Conservation (phyloP, 2,329 filamentous ascomycete species). For the Metarhizium album region DNA sequence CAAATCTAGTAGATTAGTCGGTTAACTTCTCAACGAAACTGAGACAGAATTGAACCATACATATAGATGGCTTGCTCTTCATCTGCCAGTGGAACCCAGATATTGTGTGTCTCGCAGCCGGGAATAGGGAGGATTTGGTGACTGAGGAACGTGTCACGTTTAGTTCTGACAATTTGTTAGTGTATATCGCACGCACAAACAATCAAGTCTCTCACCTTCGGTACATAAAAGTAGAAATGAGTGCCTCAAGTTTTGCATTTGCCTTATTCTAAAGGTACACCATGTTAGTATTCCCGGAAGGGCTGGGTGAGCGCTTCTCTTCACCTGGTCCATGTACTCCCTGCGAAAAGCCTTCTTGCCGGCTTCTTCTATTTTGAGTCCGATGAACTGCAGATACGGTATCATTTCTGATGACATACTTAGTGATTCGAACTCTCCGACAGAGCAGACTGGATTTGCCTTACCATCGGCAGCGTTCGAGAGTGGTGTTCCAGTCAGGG, state of each 20-base stretch:
- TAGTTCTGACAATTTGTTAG: slow-evolving; percentile 10
- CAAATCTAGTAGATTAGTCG: not conserved
- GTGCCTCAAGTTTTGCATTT: slow-evolving; percentile 10
- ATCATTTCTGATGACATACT: slow-evolving; percentile 21
- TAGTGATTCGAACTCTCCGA: too few relatives aligned
- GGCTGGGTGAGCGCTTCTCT: not conserved
- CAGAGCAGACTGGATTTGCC: not conserved
- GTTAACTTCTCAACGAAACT: not conserved
- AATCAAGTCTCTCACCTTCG: slow-evolving; percentile 13
- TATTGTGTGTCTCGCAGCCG: slow-evolving; percentile 2
- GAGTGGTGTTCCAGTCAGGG: slow-evolving; percentile 25
- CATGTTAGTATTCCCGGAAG: not conserved
- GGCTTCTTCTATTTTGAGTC: slow-evolving; percentile 10
- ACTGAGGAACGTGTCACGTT: slow-evolving; percentile 18
- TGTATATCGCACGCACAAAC: not conserved
- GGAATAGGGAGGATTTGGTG: slow-evolving; percentile 17
- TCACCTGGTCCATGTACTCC: slow-evolving; percentile 12
- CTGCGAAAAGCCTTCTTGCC: not conserved
- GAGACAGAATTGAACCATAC: slow-evolving; percentile 10
- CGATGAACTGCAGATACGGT: slow-evolving; percentile 23
- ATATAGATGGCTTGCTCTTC: slow-evolving; percentile 17
- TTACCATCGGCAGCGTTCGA: slow-evolving; percentile 21
- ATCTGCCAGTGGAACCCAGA: slow-evolving; percentile 14
- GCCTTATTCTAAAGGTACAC: slow-evolving; percentile 4
- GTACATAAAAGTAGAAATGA: slow-evolving; percentile 16